A percentile compares a stretch with the other conserved stretches of the same genome.
Evolutionary conservation across 345 rosid species (phyloP).

Genomic region (Moringa oleifera): DNA sequence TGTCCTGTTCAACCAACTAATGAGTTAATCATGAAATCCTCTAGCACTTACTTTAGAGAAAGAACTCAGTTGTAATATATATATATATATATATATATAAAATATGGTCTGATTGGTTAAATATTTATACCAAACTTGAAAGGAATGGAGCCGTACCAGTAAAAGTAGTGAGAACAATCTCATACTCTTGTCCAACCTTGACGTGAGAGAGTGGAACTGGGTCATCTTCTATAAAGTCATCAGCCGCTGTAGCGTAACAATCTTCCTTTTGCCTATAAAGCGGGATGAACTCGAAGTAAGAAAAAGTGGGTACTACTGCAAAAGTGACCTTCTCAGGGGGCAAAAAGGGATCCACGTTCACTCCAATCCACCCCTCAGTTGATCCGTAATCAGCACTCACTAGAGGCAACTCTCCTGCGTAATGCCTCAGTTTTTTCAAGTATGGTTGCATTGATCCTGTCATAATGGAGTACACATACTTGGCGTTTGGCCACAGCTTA

Average conservation of each 20-base stretch:
- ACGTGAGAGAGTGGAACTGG: conserved; percentile 78
- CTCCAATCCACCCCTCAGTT: conserved; percentile 97
- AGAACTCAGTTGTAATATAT: too few relatives aligned
- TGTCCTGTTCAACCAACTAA: too few relatives aligned
- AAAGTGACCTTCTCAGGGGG: conserved; percentile 74
- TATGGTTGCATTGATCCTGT: conserved; percentile 91
- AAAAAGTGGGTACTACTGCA: conserved; percentile 77
- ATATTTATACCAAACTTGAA: not conserved
- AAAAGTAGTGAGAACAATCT: conserved; percentile 88
- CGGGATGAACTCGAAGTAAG: conserved; percentile 92
- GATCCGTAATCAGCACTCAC: conserved; percentile 92
- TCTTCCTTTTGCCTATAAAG: conserved; percentile 45
- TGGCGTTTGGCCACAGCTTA: conserved; percentile 82
- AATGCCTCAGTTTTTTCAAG: conserved; percentile 65
- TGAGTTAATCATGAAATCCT: too few relatives aligned
- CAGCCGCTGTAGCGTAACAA: conserved; percentile 20
- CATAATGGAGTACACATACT: conserved; percentile 88
- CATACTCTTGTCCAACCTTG: conserved; percentile 71
- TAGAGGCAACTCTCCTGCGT: conserved; percentile 60
- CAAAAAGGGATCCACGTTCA: conserved; percentile 65
- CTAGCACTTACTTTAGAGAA: too few relatives aligned
- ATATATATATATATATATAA: too few relatives aligned
- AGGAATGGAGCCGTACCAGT: conserved; percentile 46
- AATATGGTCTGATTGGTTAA: too few relatives aligned
- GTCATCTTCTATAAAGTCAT: conserved; percentile 68